Evolutionary conservation across 139 green algal species (phyloP).

Genomic region (Raphidocelis subcapitata): DNA sequence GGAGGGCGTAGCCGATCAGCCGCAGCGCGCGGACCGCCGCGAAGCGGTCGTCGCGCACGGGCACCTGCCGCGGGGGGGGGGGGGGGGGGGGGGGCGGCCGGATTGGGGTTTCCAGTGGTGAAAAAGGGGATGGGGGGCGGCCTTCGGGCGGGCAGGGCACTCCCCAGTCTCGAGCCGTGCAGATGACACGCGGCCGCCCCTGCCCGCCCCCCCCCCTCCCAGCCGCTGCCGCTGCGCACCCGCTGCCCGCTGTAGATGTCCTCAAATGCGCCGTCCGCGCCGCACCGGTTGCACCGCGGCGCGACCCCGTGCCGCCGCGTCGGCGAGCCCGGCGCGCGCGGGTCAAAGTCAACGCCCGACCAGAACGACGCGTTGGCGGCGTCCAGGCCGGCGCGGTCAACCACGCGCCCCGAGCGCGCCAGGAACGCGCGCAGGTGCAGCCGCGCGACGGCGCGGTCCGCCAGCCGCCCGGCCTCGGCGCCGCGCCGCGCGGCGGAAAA

Average conservation of each 20-base stretch:
- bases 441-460: constrained; percentile 8
- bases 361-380: constrained; percentile 15
- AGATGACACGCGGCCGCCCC: not conserved
- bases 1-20: constrained; percentile 12
- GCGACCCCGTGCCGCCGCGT: constrained; percentile 7
- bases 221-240: not conserved
- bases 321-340: constrained; percentile 7
- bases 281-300: constrained; percentile 10
- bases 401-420: constrained; percentile 1
- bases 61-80: constrained; percentile 5
- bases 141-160: not conserved
- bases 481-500: not conserved
- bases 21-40: constrained; percentile 6
- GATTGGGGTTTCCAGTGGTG: not conserved
- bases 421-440: constrained; percentile 23
- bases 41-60: constrained; percentile 23
- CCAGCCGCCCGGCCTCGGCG: not conserved
- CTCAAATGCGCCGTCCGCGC: constrained; percentile 2
- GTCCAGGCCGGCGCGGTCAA: not conserved
- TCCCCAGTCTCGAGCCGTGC: not conserved
- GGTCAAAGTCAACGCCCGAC: not conserved
- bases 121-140: not conserved
- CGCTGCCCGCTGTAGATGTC: constrained; percentile 23
- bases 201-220: not conserved
- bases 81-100: not conserved